Base-by-base conservation (phyloP, 495 filamentous ascomycete species). In the Hypoxylon fragiforme region DNA sequence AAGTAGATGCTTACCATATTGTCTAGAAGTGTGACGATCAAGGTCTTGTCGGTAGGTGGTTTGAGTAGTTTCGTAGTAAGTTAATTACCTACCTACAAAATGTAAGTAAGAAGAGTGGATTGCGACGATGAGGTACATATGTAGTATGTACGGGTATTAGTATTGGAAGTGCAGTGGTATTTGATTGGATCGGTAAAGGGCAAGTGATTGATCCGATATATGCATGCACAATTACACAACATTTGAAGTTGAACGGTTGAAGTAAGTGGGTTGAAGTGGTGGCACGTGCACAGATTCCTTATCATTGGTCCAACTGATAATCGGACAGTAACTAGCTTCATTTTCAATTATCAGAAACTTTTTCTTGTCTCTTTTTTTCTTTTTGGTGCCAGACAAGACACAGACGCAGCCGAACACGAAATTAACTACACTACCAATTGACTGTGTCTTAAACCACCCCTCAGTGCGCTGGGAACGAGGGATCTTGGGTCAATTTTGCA, bases 1-100 rank as follows among this genome's bases (percentile, higher is more conserved):
- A 12, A 6, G 9, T 5, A 1, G 3, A 3, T 34, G 39, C 70
- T 58, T 65, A 73, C 72, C 72, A 75, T 75, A 54, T 71, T 75
- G 63, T 59, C 50, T 48, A 24, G 50, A 54, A 64, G 31, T 60
- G 47, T 36, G 31, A 57, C 54, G 55, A 63, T 62, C 37, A 45
- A 49, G 47, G 40, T 59, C 36, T 50, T 44, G n/a, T 37, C 19
- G 49, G 39, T 11, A 32, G 30, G 62, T 43, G 52, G 62, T 52
- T 57, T 37, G 26, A n/a, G n/a, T n/a, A n/a, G n/a, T n/a, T n/a
- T n/a, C n/a, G n/a, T n/a, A n/a, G n/a, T n/a, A n/a, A n/a, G n/a
- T n/a, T n/a, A n/a, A n/a, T n/a, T n/a, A n/a, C n/a, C n/a, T n/a
- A n/a, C n/a, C n/a, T n/a, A n/a, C n/a, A n/a, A n/a, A n/a, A n/a